Conservation (phyloP, 1,284 basidiomycete genomes). For the Xanthoconium separans region DNA sequence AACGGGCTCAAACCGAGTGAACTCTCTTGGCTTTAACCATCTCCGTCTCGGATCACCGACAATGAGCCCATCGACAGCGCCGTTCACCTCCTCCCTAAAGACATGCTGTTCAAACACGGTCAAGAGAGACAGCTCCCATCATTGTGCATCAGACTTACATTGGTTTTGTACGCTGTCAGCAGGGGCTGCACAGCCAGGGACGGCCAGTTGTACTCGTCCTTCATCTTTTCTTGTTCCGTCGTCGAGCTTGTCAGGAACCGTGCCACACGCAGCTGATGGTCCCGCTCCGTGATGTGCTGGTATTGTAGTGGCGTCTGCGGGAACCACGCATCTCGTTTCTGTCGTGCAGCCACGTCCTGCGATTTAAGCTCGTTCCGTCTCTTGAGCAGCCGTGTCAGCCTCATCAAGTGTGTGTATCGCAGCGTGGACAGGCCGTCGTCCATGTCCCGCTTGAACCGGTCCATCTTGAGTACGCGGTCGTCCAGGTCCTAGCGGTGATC, state of each 20-base stretch:
- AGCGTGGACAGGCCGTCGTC: conserved; percentile 41
- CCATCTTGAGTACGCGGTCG: conserved; percentile 18
- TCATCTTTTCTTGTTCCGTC: conserved; percentile 45
- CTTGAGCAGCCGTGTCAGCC: conserved; percentile 35
- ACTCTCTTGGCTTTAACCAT: not conserved
- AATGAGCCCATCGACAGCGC: conserved; percentile 13
- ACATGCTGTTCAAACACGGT: conserved; percentile 2
- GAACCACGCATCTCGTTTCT: conserved; percentile 45
- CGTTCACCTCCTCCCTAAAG: conserved; percentile 23
- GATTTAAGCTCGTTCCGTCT: conserved; percentile 28
- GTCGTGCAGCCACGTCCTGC: conserved; percentile 36
- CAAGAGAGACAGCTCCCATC: not conserved
- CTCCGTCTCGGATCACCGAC: conserved; percentile 26
- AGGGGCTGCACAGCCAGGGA: conserved; percentile 47
- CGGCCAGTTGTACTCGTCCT: conserved; percentile 52
- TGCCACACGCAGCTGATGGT: conserved; percentile 51
- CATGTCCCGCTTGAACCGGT: conserved; percentile 27
- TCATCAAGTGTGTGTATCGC: conserved; percentile 43
- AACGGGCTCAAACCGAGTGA: conserved; percentile 18
- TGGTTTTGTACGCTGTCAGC: conserved; percentile 37
- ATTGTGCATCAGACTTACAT: conserved; percentile 33
- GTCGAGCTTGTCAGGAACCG: conserved; percentile 45
- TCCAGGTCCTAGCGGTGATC: conserved; percentile 29
- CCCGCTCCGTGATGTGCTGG: conserved; percentile 39
- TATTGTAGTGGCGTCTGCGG: conserved; percentile 49